Evolutionary conservation across 2,329 filamentous ascomycete species (phyloP).

Genomic region (Arthroderma sp.): DNA sequence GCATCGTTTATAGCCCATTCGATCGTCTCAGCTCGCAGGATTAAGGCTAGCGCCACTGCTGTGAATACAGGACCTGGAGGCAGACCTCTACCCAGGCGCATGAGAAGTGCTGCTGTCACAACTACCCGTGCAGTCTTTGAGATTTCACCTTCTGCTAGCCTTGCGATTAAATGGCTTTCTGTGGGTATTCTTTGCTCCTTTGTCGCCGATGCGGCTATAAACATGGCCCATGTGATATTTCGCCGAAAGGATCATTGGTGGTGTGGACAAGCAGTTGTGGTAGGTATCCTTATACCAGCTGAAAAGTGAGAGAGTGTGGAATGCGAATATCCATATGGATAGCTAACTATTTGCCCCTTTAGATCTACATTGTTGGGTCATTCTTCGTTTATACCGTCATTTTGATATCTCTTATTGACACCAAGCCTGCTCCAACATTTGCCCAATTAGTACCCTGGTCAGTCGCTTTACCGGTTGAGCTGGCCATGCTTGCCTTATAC

Average conservation of each 20-base stretch:
- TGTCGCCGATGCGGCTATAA: slow-evolving; percentile 57
- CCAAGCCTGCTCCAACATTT: slow-evolving; percentile 63
- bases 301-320: not conserved
- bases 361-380: slow-evolving; percentile 77
- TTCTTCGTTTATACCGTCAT: slow-evolving; percentile 81
- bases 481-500: slow-evolving; percentile 56
- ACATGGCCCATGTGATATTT: slow-evolving; percentile 61
- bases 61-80: slow-evolving; percentile 66
- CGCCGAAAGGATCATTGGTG: slow-evolving; percentile 58
- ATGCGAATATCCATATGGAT: not conserved
- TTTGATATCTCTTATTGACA: slow-evolving; percentile 75
- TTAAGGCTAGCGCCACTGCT: slow-evolving; percentile 33
- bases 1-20: slow-evolving; percentile 49
- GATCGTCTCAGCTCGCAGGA: slow-evolving; percentile 40
- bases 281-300: slow-evolving; percentile 33
- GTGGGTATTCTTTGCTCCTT: slow-evolving; percentile 61
- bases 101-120: slow-evolving; percentile 35
- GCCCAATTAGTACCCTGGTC: slow-evolving; percentile 73
- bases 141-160: slow-evolving; percentile 54
- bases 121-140: slow-evolving; percentile 37
- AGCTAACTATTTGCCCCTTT: slow-evolving; percentile 7
- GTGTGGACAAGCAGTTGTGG: slow-evolving; percentile 66
- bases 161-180: slow-evolving; percentile 63
- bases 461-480: slow-evolving; percentile 58
- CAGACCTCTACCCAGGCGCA: slow-evolving; percentile 65